Percentiles rank a stretch among this genome's conserved stretches.
phyloP scores from a whole-genome alignment of 2,329 filamentous ascomycete genomes.

The Alternaria atra region DNA sequence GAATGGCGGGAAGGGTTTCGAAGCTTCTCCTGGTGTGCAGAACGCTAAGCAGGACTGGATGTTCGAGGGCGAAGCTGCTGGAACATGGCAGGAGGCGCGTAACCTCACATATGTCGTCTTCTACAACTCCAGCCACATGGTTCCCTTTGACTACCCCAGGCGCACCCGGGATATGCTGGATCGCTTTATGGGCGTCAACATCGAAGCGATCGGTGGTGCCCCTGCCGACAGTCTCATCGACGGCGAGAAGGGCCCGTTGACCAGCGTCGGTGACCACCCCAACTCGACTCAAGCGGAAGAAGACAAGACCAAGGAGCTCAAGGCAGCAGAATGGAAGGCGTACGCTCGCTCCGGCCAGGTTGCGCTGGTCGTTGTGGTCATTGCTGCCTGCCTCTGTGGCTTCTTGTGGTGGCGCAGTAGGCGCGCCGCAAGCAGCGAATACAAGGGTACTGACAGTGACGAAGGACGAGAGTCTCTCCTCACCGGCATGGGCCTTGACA shows the following conservation, averaged over 20 bases:
- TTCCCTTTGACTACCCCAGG: slow-evolving; percentile 90
- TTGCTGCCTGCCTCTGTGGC: slow-evolving; percentile 78
- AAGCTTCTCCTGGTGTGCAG: slow-evolving; percentile 84
- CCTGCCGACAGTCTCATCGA: slow-evolving; percentile 84
- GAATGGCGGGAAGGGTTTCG: slow-evolving; percentile 92
- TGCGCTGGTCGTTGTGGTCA: slow-evolving; percentile 80
- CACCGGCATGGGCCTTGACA: slow-evolving; percentile 57
- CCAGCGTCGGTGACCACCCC: slow-evolving; percentile 77
- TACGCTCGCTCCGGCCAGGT: slow-evolving; percentile 89
- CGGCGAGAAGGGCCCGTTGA: slow-evolving; percentile 81
- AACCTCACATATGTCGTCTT: slow-evolving; percentile 97
- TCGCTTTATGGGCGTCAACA: slow-evolving; percentile 93
- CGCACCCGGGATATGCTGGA: slow-evolving; percentile 95
- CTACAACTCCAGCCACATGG: slow-evolving; percentile 97
- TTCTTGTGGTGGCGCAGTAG: slow-evolving; percentile 69
- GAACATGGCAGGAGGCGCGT: slow-evolving; percentile 92
- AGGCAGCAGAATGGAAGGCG: slow-evolving; percentile 86
- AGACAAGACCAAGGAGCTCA: slow-evolving; percentile 75
- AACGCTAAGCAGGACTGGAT: slow-evolving; percentile 94
- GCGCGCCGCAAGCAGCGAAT: slow-evolving; percentile 50
- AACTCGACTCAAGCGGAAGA: slow-evolving; percentile 74
- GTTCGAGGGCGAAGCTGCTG: slow-evolving; percentile 86
- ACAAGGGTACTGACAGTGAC: slow-evolving; percentile 54
- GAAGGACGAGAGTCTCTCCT: slow-evolving; percentile 57
- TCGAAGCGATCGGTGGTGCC: slow-evolving; percentile 82